Conservation (phyloP, 805 yeast species). For the Ogataea minuta region DNA sequence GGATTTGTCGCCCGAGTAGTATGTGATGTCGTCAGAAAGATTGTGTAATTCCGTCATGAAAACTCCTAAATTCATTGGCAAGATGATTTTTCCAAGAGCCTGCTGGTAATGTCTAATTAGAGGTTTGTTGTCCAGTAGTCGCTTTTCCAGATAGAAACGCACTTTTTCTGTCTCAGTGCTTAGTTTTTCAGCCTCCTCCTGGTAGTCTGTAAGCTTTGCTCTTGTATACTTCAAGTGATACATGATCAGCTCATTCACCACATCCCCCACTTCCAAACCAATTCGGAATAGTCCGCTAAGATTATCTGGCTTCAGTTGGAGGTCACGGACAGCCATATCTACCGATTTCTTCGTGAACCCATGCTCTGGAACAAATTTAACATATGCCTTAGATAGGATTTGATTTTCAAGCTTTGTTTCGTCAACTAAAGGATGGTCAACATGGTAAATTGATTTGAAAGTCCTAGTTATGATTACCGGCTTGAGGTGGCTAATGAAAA, state of each 20-base stretch:
- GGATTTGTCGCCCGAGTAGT: conserved; percentile 72
- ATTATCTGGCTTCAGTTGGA: conserved; percentile 41
- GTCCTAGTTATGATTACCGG: conserved; percentile 24
- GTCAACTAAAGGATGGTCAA: conserved; percentile 35
- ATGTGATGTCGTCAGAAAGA: conserved; percentile 80
- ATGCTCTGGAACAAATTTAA: conserved; percentile 38
- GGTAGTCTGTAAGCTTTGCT: conserved; percentile 34
- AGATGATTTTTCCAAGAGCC: conserved; percentile 59
- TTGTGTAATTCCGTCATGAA: conserved; percentile 69
- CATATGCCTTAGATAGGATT: conserved; percentile 34
- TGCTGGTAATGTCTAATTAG: conserved; percentile 41
- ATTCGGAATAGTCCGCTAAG: conserved; percentile 40
- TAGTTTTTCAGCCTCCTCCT: conserved; percentile 22
- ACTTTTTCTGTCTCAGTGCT: conserved; percentile 25
- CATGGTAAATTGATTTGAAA: conserved; percentile 40
- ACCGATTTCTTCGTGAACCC: conserved; percentile 46
- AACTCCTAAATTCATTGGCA: conserved; percentile 57
- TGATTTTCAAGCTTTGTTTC: conserved; percentile 37
- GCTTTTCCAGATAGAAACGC: conserved; percentile 36
- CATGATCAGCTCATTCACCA: conserved; percentile 42
- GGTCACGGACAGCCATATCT: conserved; percentile 41
- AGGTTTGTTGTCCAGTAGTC: conserved; percentile 53
- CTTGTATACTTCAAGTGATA: conserved; percentile 48
- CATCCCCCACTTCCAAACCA: conserved; percentile 27
- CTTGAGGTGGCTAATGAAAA: background rate